phyloP scores from a whole-genome alignment of 371 early-diverging fungal species.

The Lichtheimia ornata region DNA sequence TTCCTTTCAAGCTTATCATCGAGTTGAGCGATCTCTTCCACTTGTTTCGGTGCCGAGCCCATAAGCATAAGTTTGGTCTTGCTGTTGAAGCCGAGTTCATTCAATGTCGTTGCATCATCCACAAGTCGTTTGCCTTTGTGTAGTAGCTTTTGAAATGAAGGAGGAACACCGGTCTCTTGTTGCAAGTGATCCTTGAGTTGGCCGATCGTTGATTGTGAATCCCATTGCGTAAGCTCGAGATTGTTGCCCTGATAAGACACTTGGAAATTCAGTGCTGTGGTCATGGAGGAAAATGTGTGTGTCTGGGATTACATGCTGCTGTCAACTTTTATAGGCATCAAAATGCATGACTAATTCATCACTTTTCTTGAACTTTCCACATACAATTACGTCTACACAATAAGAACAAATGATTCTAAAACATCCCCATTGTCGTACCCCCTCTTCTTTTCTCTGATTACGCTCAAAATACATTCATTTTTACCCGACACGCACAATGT shows the following conservation, averaged over 20 bases:
- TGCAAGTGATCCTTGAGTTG: slow-evolving; percentile 41
- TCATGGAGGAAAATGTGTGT: not conserved
- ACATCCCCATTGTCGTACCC: no score
- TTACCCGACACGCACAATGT: no score
- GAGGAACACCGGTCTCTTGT: slow-evolving; percentile 37
- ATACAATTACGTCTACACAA: no score
- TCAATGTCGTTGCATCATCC: slow-evolving; percentile 20
- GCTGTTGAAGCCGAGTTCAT: slow-evolving; percentile 15
- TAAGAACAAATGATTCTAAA: no score
- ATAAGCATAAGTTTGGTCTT: slow-evolving; percentile 55
- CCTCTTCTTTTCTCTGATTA: no score
- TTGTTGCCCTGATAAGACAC: slow-evolving; percentile 45
- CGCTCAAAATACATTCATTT: no score
- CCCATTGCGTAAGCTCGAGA: slow-evolving; percentile 26
- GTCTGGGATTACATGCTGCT: no score
- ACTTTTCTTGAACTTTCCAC: no score
- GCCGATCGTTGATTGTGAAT: slow-evolving; percentile 22
- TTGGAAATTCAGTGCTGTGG: slow-evolving; percentile 31
- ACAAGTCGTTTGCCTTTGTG: slow-evolving; percentile 52
- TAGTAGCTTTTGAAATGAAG: slow-evolving; percentile 48
- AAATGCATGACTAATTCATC: no score
- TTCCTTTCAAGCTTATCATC: slow-evolving; percentile 27
- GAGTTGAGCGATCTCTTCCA: slow-evolving; percentile 43
- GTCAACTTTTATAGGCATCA: no score
- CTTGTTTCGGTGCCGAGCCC: slow-evolving; percentile 51